Evolutionary conservation across 768 basidiomycete species (phyloP), one percentile per base, ranked within the genome.

Genomic region (Xanthoconium stramineum): DNA sequence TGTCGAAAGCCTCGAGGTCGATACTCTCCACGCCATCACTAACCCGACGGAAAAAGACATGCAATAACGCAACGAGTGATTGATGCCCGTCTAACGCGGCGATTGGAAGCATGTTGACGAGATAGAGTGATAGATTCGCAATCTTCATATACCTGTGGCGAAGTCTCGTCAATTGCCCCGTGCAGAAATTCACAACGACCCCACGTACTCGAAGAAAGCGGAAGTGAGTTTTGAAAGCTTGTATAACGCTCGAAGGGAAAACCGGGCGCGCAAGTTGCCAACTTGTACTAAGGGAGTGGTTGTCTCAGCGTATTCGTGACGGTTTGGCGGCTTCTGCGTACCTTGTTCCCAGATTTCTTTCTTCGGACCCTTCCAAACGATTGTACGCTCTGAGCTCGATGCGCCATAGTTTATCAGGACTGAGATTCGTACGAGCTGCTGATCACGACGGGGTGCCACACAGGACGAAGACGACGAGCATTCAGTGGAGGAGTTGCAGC

Each of bases 81-180:
- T 85, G 80, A 9, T 77, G 72, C 29, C 93, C 93, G 57, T 95
- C 93, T 19, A 94, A 75, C 47, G 75, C 73, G 3, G 82, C 80
- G 35, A 94, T 67, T 0, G 93, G 91, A 24, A 94, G 76, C 29
- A 91, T 79, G 68, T 95, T 95, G 75, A 94, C 85, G 55, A 93
- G 71, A 68, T 82, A 93, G 2, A 95, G 75, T 3, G 91, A 93
- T 33, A 94, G 69, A n/a, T 85, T 83, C 3, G 89, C 78, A 64
- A 83, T 81, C 35, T 75, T 71, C 56, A 85, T 69, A 57, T 89
- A 89, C 57, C 89, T 88, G 60, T 52, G 12, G 32, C n/a, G 5
- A 42, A 15, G 8, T 19, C 43, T 5, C 37, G 17, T 61, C 36
- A 48, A 29, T 19, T 2, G 20, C 46, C 15, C 10, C 14, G 3